Base-by-base conservation (phyloP, 129 eudicot genomes). In the Mikania micrantha region DNA sequence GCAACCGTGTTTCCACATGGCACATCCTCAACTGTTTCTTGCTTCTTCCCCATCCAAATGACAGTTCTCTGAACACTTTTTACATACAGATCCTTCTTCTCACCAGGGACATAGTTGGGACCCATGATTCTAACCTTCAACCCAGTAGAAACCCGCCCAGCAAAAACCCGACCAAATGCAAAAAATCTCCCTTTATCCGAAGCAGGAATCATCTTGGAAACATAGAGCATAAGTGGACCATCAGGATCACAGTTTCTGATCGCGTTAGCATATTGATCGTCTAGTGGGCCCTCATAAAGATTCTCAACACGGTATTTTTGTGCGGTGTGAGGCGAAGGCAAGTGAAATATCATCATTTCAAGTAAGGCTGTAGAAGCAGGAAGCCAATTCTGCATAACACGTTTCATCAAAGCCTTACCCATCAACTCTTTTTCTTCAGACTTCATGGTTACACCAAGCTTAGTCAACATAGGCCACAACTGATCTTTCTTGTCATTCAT, bases 1-100 rank as follows among this genome's bases (percentile, higher is more conserved):
- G 93, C 96, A 11, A 88, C 96, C 0, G 96, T 88, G 79, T 88
- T 88, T 0, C 96, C 96, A 40, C 96, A 88, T 0, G 96, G 96
- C 1, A 88, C 96, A 15, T 89, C 96, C 69, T 89, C 96, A 0
- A 89, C 96, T 0, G 93, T 89, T 69, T 89, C 93, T 71, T 89
- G 96, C 75, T 70, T 89, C 85, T 89, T 89, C 5, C 96, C 96
- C 96, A 89, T 89, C 96, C 96, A 88, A 56, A 88, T 88, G 65
- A 88, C 96, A 12, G 96, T 88, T 48, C 96, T 85, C 82, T 89
- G 96, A n/a, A 89, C 93, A 78, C 85, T 83, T 83, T 89, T 89
- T 4, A 75, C 80, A 63, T 83, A 89, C 39, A 89, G 49, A 71
- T 89, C 96, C 65, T 89, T 88, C 61, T 88, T 89, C 78, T 89